These are phyloP conservation scores for Trichosporon coremiiforme DNA, from an alignment of 1,284 basidiomycete species.

Conservation along the genomic window DNA sequence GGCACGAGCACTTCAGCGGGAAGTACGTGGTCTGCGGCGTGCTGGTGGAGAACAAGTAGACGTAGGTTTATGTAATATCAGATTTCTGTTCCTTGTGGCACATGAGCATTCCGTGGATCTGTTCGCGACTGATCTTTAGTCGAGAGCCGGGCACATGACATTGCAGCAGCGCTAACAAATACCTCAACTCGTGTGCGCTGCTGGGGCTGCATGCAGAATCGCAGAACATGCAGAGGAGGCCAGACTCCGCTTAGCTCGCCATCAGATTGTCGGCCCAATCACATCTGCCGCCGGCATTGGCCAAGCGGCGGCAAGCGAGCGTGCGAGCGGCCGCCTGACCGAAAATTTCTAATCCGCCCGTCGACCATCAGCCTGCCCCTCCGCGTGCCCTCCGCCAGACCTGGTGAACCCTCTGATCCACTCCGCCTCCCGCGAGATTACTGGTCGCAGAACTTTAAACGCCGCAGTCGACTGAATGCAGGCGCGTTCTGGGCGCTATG, in stretches of 20 bases:
- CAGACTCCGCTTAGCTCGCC: too few relatives aligned
- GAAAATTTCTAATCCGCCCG: slow-evolving; percentile 8
- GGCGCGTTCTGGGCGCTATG: too few relatives aligned
- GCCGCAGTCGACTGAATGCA: neutral
- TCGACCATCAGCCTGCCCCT: neutral
- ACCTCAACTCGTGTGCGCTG: neutral
- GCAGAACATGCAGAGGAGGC: too few relatives aligned
- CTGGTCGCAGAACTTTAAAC: slow-evolving; percentile 1
- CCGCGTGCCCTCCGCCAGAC: too few relatives aligned
- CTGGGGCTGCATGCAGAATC: too few relatives aligned
- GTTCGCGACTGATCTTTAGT: neutral
- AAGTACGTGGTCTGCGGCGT: slow-evolving; percentile 85
- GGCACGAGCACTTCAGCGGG: slow-evolving; percentile 85
- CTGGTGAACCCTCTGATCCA: too few relatives aligned
- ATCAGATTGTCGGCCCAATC: neutral
- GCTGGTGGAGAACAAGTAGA: slow-evolving; percentile 52
- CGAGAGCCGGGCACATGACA: neutral
- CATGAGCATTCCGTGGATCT: neutral
- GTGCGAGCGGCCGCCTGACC: neutral
- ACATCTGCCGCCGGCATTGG: neutral
- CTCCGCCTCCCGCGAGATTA: neutral
- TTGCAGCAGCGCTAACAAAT: neutral
- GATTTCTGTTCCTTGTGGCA: neutral
- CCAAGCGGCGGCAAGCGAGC: neutral
- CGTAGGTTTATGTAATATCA: neutral